phyloP scores from a whole-genome alignment of 257 asterid genomes.

The Lantana camara region DNA sequence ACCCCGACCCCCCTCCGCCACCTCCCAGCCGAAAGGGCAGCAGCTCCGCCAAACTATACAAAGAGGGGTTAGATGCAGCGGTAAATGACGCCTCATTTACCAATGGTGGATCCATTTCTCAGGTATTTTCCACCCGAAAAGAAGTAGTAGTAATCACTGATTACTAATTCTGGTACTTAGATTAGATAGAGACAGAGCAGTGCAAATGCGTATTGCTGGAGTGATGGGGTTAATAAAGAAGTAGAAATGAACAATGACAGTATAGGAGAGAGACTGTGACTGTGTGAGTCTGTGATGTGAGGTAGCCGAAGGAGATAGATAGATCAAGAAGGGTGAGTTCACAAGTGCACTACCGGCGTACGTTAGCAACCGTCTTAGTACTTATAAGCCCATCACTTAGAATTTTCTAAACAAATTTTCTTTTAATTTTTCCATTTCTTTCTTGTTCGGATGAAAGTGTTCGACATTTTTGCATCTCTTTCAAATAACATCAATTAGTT shows the following conservation, averaged over 20 bases:
- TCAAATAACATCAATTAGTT: too few relatives aligned
- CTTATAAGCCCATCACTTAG: not conserved
- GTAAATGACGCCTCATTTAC: conserved; percentile 50
- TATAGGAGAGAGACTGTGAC: conserved; percentile 25
- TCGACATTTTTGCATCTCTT: too few relatives aligned
- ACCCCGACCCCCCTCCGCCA: conserved; percentile 37
- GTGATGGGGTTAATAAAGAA: too few relatives aligned
- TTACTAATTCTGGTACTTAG: not conserved
- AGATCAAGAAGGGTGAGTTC: not conserved
- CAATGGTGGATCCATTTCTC: conserved; percentile 58
- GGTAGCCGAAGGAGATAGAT: conserved; percentile 26
- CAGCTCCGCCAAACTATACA: conserved; percentile 52
- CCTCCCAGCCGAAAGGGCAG: conserved; percentile 38
- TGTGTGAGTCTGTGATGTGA: conserved; percentile 26
- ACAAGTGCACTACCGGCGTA: conserved; percentile 12
- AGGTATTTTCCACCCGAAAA: not conserved
- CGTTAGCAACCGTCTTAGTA: not conserved
- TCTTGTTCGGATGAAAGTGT: too few relatives aligned
- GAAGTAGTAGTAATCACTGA: not conserved
- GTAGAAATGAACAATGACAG: not conserved
- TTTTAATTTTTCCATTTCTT: too few relatives aligned
- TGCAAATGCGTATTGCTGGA: not conserved
- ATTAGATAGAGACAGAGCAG: not conserved
- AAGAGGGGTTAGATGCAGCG: conserved; percentile 43
- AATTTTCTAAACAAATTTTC: too few relatives aligned